Evolutionary conservation across 257 asterid genomes (phyloP).

Genomic region (Paulownia fortunei): DNA sequence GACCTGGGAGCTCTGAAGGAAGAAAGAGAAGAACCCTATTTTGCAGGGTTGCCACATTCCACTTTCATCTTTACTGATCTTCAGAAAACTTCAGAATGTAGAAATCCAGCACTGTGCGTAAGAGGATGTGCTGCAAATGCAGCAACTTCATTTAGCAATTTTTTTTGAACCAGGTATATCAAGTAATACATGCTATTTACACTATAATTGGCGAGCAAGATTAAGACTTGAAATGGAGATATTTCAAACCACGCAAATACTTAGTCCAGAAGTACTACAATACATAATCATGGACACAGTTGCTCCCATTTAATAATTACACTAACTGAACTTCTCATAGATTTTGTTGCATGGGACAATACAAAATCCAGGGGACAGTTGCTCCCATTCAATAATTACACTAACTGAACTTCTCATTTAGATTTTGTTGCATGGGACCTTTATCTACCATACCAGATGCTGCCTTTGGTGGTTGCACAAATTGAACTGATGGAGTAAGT

Average conservation of each 20-base stretch:
- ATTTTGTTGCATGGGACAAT: constrained; percentile 36
- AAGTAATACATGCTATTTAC: background rate
- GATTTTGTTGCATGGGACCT: constrained; percentile 40
- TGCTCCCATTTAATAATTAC: background rate
- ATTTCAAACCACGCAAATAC: background rate
- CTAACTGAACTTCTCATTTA: constrained; percentile 39
- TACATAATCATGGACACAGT: background rate
- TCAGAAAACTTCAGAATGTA: too few species aligned
- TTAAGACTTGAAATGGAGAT: background rate
- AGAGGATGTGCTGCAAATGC: too few species aligned
- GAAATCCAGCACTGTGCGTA: too few species aligned
- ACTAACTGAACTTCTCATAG: constrained; percentile 16
- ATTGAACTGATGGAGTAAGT: constrained; percentile 32
- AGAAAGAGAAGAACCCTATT: too few species aligned
- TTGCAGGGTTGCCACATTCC: too few species aligned
- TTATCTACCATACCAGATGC: constrained; percentile 41
- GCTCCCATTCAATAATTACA: background rate
- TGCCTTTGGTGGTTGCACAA: constrained; percentile 39
- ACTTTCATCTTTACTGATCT: too few species aligned
- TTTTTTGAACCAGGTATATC: too few species aligned
- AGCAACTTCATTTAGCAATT: too few species aligned
- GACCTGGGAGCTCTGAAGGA: too few species aligned
- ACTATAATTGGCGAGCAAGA: background rate
- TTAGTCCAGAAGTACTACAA: background rate
- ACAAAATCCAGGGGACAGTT: background rate